Evolutionary conservation across 352 stramenopile species (phyloP), one percentile per base, ranked within the genome.

Genomic region (Globisporangium orthogonon): DNA sequence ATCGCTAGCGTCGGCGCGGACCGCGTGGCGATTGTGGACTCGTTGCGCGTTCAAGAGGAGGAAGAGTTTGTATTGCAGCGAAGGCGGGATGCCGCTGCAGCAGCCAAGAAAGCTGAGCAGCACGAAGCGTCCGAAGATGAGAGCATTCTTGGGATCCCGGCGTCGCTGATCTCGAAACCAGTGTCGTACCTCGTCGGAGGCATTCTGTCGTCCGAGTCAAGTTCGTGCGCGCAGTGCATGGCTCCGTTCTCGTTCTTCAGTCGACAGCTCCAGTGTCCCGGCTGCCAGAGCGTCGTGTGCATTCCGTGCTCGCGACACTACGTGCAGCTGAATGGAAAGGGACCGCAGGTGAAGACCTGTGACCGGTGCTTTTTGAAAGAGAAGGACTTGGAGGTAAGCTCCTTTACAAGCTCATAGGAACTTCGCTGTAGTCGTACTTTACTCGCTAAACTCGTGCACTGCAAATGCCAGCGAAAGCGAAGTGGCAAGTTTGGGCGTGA

Each of bases 361-460:
- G 82, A 92, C 41, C 71, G 82, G 4, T 92, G 82, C 44, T 92
- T 90, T 33, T 62, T 92, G 49, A 85, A 79, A 47, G 72, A 83
- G 50, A 87, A 78, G 29, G 79, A 92, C 40, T 66, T 66, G 13
- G 74, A 87, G 63, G 76, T 81, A 49, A 23, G 54, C 29, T 3
- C 33, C 6, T 37, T 9, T 1, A 9, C 5, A 37, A 9, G 37
- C 35, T 41, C 9, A 11, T 41, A 11, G 10, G 4, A 11, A 11
- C 4, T 7, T 14, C 35, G 35, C 35, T 7, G 4, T 41, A 41
- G 9, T 11, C 7, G 9, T 7, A 10, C 31, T 35, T 33, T 6
- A 17, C 17, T 47, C 7, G n/a, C 35, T 33, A 18, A 45, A 0
- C 13, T 23, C 7, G 6, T 4, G 10, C 23, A 23, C 23, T 53